phyloP scores from a whole-genome alignment of 2,329 filamentous ascomycete genomes.

The Claviceps monticola region DNA sequence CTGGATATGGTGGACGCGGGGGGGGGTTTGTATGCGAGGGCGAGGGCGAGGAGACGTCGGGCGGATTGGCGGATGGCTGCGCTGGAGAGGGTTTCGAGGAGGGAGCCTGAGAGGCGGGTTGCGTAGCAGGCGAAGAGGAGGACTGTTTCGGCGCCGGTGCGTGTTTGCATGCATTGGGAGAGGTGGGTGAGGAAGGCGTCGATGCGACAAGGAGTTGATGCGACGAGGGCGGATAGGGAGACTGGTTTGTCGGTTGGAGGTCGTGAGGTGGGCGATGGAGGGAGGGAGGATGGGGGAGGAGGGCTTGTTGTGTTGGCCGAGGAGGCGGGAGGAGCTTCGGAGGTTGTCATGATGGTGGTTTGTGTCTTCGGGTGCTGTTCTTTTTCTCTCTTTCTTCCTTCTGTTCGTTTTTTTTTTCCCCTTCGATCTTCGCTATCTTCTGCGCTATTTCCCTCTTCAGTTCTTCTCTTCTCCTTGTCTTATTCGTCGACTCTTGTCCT shows the following conservation, averaged over 20 bases:
- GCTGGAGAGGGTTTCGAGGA: constrained; percentile 39
- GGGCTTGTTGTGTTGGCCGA: not conserved
- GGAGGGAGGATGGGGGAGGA: constrained; percentile 2
- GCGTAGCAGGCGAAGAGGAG: constrained; percentile 58
- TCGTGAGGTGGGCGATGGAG: constrained; percentile 5
- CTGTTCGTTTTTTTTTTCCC: not conserved
- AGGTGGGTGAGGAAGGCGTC: constrained; percentile 43
- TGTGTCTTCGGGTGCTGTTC: not conserved
- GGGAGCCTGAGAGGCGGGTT: constrained; percentile 38
- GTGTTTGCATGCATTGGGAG: constrained; percentile 51
- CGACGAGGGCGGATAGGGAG: constrained; percentile 6
- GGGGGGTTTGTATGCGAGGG: constrained; percentile 37
- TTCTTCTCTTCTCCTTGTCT: too few species aligned
- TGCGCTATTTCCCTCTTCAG: not conserved
- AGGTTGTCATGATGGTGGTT: not conserved
- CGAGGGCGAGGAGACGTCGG: constrained; percentile 37
- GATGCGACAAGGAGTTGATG: constrained; percentile 14
- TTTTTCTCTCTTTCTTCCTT: not conserved
- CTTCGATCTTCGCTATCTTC: not conserved
- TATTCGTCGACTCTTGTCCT: too few species aligned
- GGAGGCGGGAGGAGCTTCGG: not conserved
- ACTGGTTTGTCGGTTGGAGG: constrained; percentile 4
- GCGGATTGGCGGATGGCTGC: constrained; percentile 42
- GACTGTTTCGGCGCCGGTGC: constrained; percentile 54
- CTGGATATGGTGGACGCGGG: constrained; percentile 25